Evolutionary conservation across 2,329 filamentous ascomycete genomes (phyloP).

Genomic region (Thermochaetoides dissita): DNA sequence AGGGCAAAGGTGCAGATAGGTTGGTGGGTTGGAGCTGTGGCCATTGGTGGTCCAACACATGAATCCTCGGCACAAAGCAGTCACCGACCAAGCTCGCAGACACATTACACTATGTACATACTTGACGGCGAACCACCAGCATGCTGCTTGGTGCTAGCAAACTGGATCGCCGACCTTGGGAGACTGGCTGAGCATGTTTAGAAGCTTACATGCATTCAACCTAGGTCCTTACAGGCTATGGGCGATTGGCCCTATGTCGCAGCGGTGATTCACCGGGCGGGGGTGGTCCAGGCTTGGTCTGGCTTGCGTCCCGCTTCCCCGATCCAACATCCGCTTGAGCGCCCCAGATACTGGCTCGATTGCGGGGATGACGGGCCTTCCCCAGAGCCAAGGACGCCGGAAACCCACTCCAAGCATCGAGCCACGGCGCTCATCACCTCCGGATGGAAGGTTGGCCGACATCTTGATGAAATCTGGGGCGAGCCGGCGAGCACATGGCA

Average conservation of each 20-base stretch:
- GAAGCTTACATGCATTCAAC: no score
- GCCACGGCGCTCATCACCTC: conserved; percentile 6
- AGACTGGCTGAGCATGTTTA: no score
- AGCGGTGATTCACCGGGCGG: not conserved
- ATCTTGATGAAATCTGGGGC: no score
- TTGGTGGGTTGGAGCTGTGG: no score
- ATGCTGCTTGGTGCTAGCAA: no score
- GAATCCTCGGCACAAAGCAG: conserved; percentile 3
- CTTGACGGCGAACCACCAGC: no score
- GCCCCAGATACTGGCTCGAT: not conserved
- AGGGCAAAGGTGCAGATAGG: no score
- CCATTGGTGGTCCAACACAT: not conserved
- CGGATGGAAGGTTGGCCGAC: conserved; percentile 1
- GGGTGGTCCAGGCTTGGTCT: conserved; percentile 1
- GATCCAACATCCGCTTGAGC: conserved; percentile 1
- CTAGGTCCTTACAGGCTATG: no score
- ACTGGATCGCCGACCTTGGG: no score
- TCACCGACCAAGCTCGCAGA: not conserved
- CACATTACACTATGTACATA: no score
- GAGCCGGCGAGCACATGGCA: no score
- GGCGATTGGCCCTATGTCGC: no score
- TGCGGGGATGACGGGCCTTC: conserved; percentile 10
- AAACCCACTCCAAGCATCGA: conserved; percentile 8
- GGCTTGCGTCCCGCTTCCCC: conserved; percentile 6
- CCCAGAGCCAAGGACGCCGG: conserved; percentile 9